Percentiles rank a stretch among this genome's conserved stretches.
Evolutionary conservation across 345 rosid species (phyloP).

Genomic region (Eucalyptus pumila): DNA sequence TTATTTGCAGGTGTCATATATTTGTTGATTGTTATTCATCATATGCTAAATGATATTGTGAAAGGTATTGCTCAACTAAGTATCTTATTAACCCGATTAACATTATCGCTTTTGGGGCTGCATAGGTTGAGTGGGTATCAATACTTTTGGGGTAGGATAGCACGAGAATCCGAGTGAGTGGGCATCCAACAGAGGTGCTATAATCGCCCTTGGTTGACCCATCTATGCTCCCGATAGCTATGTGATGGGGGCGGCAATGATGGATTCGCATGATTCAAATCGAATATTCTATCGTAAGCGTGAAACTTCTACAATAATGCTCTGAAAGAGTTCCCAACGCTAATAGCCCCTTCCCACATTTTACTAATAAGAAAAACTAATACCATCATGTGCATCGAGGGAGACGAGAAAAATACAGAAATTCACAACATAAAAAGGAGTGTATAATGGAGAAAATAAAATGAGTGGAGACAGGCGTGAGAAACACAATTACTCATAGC

Average conservation of each 20-base stretch:
- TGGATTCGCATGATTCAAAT: no score
- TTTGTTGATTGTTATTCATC: no score
- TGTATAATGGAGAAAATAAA: background rate
- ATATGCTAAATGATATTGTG: no score
- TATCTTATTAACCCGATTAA: no score
- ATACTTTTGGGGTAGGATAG: background rate
- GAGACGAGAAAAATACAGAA: background rate
- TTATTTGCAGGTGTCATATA: no score
- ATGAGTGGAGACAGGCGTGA: rapidly evolving
- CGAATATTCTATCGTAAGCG: rapidly evolving
- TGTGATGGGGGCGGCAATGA: background rate
- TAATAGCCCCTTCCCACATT: background rate
- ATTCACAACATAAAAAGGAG: background rate
- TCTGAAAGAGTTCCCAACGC: rapidly evolving
- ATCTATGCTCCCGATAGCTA: background rate
- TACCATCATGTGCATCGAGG: background rate
- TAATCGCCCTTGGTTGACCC: background rate
- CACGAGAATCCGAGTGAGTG: background rate
- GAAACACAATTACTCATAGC: background rate
- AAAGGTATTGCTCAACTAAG: no score
- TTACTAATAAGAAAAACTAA: no score
- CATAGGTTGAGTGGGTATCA: background rate
- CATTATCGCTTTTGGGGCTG: background rate
- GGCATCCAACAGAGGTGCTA: background rate
- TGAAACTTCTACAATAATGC: background rate